Evolutionary conservation across 164 flowering plant species (phyloP).

Genomic region (Amborella trichopoda): DNA sequence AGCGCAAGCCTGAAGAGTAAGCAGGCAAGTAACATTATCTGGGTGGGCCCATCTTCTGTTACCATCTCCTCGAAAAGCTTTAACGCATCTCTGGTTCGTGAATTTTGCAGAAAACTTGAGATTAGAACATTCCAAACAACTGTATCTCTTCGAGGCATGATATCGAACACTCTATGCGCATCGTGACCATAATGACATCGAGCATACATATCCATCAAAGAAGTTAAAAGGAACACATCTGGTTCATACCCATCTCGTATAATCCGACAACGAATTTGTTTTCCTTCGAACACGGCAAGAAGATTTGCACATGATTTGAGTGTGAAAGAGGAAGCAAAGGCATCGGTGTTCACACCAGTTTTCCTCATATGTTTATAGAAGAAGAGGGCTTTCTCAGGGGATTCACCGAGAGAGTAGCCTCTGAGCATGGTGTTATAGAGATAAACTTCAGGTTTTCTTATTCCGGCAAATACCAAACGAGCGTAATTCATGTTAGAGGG

Average conservation of each 20-base stretch:
- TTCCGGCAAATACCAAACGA: constrained; percentile 28
- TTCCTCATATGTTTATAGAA: constrained; percentile 34
- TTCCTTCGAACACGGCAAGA: constrained; percentile 19
- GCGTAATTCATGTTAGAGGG: constrained; percentile 24
- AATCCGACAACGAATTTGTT: constrained; percentile 46
- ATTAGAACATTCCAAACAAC: constrained; percentile 71
- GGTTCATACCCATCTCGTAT: constrained; percentile 36
- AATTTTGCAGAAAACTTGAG: constrained; percentile 38
- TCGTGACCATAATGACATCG: constrained; percentile 18
- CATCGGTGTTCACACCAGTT: constrained; percentile 23
- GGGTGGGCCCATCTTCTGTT: constrained; percentile 31
- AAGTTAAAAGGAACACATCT: constrained; percentile 43
- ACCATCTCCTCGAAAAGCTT: constrained; percentile 44
- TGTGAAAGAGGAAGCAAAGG: constrained; percentile 35
- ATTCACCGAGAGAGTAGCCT: constrained; percentile 31
- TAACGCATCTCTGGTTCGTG: constrained; percentile 41
- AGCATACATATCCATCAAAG: constrained; percentile 61
- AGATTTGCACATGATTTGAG: constrained; percentile 33
- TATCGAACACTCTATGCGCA: constrained; percentile 56
- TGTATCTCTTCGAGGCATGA: constrained; percentile 41
- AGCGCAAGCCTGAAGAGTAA: constrained; percentile 53
- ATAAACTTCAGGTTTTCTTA: constrained; percentile 18
- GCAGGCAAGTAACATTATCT: constrained; percentile 63
- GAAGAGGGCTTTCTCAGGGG: constrained; percentile 28
- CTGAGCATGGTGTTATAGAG: constrained; percentile 44